Percentiles rank a stretch among this genome's conserved stretches.
Evolutionary conservation across 306 rosid species (phyloP).

Genomic region (Dicorynia guianensis): DNA sequence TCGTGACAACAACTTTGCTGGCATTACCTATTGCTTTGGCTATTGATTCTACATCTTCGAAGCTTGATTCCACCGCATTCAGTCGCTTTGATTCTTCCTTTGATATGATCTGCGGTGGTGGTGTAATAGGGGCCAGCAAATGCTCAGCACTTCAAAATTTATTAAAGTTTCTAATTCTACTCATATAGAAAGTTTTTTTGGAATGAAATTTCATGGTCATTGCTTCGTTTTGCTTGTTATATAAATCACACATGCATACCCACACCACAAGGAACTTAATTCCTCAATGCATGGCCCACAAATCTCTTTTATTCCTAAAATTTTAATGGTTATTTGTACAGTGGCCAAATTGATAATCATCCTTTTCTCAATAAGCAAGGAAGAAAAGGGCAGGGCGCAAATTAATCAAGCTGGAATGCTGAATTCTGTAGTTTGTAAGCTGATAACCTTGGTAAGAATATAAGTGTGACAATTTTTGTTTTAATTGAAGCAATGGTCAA

Average conservation of each 20-base stretch:
- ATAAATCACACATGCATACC: background rate
- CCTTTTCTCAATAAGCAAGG: background rate
- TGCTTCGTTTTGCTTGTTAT: background rate
- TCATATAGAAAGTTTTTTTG: background rate
- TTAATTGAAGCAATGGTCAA: background rate
- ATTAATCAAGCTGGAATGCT: background rate
- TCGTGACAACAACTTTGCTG: conserved; percentile 91
- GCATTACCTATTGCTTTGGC: conserved; percentile 98
- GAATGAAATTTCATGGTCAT: background rate
- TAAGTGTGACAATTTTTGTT: too few species aligned
- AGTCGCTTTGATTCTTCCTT: conserved; percentile 86
- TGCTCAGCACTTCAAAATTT: too few species aligned
- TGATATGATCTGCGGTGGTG: conserved; percentile 69
- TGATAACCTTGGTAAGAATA: background rate
- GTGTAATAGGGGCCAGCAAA: too few species aligned
- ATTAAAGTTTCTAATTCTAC: background rate
- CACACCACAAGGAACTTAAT: background rate
- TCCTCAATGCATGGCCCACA: background rate
- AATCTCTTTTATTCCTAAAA: background rate
- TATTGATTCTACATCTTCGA: conserved; percentile 71
- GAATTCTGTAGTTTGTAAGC: background rate
- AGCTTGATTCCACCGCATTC: conserved; percentile 81
- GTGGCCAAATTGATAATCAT: background rate
- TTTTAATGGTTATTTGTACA: background rate
- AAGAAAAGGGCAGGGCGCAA: too few species aligned